phyloP scores from a whole-genome alignment of 495 filamentous ascomycete genomes.

The Penicillium atrosanguineum region DNA sequence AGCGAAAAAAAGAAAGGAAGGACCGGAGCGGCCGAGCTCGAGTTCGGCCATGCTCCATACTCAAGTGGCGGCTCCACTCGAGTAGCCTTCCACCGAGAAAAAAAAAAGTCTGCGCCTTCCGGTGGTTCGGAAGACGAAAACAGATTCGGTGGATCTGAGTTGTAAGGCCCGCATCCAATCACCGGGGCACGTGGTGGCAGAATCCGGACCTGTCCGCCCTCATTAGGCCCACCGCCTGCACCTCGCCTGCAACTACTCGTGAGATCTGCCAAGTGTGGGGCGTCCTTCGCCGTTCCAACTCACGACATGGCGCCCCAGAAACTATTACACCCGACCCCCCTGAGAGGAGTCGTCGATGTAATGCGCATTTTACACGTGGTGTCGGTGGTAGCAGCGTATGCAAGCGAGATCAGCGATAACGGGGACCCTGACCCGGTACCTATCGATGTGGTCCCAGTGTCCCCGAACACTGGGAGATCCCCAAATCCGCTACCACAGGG shows the following conservation, averaged over 20 bases:
- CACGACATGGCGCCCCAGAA: background rate
- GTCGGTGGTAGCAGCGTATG: background rate
- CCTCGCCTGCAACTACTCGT: background rate
- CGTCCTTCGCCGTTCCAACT: background rate
- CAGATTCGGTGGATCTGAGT: background rate
- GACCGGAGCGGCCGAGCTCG: constrained; percentile 1
- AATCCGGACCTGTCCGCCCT: background rate
- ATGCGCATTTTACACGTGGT: background rate
- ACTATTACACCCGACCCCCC: background rate
- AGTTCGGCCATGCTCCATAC: background rate
- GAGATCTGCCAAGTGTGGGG: background rate
- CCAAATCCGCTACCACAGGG: background rate
- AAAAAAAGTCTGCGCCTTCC: background rate
- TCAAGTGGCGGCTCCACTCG: constrained; percentile 21
- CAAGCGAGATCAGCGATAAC: background rate
- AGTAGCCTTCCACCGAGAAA: background rate
- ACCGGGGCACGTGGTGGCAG: constrained; percentile 4
- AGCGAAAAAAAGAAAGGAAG: constrained; percentile 11
- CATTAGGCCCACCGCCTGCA: background rate
- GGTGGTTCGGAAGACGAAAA: background rate
- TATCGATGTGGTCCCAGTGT: background rate
- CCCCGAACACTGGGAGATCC: background rate
- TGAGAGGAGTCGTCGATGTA: background rate
- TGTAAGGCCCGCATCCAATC: background rate
- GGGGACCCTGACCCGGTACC: background rate